These are phyloP conservation scores for Fragaria vesca DNA, from an alignment of 306 rosid species.

Conservation along the genomic window DNA sequence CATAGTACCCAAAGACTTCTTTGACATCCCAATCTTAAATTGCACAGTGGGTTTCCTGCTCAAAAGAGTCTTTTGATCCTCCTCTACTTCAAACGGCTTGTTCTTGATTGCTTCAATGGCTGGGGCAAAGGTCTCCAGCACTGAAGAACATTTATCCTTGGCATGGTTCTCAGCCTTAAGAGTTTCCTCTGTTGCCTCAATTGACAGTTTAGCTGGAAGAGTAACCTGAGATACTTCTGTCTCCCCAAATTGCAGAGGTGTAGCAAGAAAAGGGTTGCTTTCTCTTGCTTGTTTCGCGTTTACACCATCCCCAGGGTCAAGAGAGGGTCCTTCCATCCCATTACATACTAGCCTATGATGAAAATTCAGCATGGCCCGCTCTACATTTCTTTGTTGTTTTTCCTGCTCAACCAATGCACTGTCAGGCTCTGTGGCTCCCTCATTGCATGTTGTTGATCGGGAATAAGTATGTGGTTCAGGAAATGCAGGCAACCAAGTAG, in stretches of 20 bases:
- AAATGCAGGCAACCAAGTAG: conserved; percentile 82
- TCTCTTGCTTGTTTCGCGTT: conserved; percentile 51
- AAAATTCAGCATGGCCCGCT: conserved; percentile 40
- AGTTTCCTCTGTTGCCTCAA: conserved; percentile 26
- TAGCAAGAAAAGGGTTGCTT: conserved; percentile 68
- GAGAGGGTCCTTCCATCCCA: conserved; percentile 46
- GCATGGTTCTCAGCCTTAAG: conserved; percentile 40
- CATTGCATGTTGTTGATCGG: conserved; percentile 29
- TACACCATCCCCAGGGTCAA: conserved; percentile 40
- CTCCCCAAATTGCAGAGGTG: conserved; percentile 70
- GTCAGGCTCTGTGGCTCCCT: conserved; percentile 37
- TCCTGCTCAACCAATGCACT: conserved; percentile 42
- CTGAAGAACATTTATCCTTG: conserved; percentile 46
- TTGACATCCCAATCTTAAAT: conserved; percentile 65
- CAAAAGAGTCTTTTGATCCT: conserved; percentile 35
- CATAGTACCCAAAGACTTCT: conserved; percentile 50
- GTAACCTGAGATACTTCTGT: conserved; percentile 60
- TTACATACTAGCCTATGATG: conserved; percentile 47
- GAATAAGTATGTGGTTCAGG: conserved; percentile 56
- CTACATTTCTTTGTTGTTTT: conserved; percentile 47
- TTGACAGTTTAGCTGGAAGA: conserved; percentile 56
- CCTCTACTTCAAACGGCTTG: conserved; percentile 36
- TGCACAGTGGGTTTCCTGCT: conserved; percentile 57
- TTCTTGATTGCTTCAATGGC: conserved; percentile 72
- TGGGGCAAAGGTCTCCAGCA: conserved; percentile 72